phyloP scores from a whole-genome alignment of 306 rosid species.

The Quercus dentata region DNA sequence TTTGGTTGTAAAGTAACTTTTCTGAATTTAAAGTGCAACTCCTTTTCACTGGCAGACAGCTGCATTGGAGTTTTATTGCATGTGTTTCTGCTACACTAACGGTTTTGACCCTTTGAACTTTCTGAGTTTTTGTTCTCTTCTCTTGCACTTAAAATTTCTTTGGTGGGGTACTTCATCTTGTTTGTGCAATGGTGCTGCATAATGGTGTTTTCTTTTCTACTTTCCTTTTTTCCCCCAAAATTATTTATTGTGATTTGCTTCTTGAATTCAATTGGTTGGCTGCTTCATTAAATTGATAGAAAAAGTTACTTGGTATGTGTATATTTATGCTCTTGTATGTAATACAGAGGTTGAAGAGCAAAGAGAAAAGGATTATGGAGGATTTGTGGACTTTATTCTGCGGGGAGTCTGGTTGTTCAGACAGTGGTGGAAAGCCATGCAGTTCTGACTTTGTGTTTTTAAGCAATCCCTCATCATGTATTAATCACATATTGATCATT shows the following conservation, averaged over 20 bases:
- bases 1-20: too few species aligned
- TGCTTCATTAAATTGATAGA: neutral
- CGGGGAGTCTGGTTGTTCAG: constrained; percentile 45
- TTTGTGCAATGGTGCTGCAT: neutral
- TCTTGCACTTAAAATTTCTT: too few species aligned
- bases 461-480: constrained; percentile 52
- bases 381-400: constrained; percentile 59
- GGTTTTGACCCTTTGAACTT: too few species aligned
- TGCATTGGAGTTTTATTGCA: too few species aligned
- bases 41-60: too few species aligned
- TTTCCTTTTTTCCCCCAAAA: neutral
- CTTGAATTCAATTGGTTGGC: neutral
- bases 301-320: neutral
- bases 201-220: neutral
- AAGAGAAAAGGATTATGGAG: constrained; percentile 36
- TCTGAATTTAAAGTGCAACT: too few species aligned
- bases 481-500: constrained; percentile 46
- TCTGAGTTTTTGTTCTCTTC: too few species aligned
- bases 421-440: constrained; percentile 21
- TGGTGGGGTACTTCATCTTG: neutral
- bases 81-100: too few species aligned
- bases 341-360: constrained; percentile 21
- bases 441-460: constrained; percentile 33
- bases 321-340: neutral
- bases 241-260: neutral